phyloP scores from a whole-genome alignment of 208 protist genomes.

The Leishmania braziliensis region DNA sequence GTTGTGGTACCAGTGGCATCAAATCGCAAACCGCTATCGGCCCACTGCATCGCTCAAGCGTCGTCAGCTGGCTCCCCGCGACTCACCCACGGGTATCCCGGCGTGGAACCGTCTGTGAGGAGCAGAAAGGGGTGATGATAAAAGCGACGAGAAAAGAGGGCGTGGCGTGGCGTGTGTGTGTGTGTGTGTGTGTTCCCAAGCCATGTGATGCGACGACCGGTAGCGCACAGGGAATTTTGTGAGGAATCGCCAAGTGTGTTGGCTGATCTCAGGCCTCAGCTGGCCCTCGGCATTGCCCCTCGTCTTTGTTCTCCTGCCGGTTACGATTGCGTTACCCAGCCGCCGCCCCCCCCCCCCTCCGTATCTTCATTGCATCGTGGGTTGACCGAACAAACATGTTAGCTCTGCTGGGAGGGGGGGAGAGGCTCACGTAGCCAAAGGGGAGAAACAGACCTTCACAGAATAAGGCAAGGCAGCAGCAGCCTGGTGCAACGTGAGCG shows the following conservation, averaged over 20 bases:
- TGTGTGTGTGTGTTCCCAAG: background rate
- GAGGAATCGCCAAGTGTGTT: background rate
- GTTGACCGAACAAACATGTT: background rate
- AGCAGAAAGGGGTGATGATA: too few relatives aligned
- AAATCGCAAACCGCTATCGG: constrained; percentile 89
- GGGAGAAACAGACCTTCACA: background rate
- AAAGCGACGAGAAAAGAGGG: background rate
- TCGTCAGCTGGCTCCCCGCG: constrained; percentile 81
- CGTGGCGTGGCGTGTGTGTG: background rate
- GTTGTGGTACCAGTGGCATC: constrained; percentile 91
- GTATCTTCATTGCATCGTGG: constrained; percentile 1
- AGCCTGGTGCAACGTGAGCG: background rate
- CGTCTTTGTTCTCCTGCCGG: background rate
- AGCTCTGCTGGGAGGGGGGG: background rate
- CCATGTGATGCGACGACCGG: background rate
- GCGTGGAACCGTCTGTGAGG: constrained; percentile 81
- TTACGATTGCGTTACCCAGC: background rate
- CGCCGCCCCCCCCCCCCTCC: background rate
- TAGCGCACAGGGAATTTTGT: background rate
- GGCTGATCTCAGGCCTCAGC: background rate
- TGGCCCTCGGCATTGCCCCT: background rate
- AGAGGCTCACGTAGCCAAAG: background rate
- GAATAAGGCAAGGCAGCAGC: background rate
- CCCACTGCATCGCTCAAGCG: constrained; percentile 79
- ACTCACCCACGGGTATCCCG: constrained; percentile 90